A percentile compares a stretch with the other conserved stretches of the same genome.
Evolutionary conservation across 345 rosid species (phyloP).

Genomic region (Dipteronia dyeriana): DNA sequence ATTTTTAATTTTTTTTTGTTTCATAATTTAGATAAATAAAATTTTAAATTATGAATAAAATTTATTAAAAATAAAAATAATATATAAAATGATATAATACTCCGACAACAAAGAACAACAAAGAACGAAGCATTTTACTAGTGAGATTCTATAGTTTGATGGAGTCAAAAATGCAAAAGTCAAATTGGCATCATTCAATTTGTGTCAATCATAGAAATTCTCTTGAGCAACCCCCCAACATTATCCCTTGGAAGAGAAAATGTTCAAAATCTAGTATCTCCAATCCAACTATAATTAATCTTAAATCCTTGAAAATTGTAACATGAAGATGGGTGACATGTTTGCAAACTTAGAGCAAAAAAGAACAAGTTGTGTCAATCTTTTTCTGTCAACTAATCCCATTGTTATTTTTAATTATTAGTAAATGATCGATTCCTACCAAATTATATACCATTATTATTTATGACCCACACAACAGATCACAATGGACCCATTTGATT

Average conservation of each 20-base stretch:
- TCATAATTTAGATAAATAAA: no score
- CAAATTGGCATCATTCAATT: background rate
- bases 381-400: slow-evolving; percentile 10
- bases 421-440: background rate
- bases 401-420: background rate
- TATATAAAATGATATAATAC: no score
- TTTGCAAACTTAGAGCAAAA: background rate
- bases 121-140: no score
- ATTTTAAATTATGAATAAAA: no score
- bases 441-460: background rate
- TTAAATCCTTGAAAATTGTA: background rate
- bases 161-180: background rate
- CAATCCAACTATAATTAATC: background rate
- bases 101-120: no score
- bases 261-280: slow-evolving; percentile 2
- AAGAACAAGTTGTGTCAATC: slow-evolving; percentile 6
- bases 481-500: background rate
- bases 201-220: background rate
- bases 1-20: no score
- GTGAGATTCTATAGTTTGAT: no score
- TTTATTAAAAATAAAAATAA: no score
- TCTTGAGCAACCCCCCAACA: background rate
- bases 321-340: slow-evolving; percentile 9
- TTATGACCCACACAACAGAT: background rate
- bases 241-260: slow-evolving; percentile 6